phyloP scores from a whole-genome alignment of 331 rosid genomes.

The Ulmus americana region DNA sequence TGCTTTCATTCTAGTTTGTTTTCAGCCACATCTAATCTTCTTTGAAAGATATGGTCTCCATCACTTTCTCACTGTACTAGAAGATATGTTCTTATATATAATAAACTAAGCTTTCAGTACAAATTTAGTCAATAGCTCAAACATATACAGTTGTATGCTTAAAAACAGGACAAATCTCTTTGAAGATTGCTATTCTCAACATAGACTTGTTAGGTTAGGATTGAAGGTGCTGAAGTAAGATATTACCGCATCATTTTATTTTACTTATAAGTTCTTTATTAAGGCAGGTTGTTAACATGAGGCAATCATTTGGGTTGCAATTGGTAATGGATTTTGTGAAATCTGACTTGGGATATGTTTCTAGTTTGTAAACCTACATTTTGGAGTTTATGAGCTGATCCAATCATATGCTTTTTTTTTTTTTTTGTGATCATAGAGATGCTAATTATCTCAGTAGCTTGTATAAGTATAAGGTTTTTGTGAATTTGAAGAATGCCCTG shows the following conservation, averaged over 20 bases:
- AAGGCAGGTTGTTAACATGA: neutral
- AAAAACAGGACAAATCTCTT: neutral
- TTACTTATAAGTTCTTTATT: neutral
- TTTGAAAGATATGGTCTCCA: too few relatives aligned
- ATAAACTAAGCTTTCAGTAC: too few relatives aligned
- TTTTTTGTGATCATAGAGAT: neutral
- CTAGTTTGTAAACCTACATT: neutral
- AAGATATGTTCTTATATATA: too few relatives aligned
- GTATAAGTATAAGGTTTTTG: neutral
- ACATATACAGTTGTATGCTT: slow-evolving; percentile 9
- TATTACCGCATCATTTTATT: neutral
- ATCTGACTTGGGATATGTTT: neutral
- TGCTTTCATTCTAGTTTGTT: too few relatives aligned
- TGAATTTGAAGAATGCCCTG: neutral
- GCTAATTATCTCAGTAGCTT: neutral
- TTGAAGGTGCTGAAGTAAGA: neutral
- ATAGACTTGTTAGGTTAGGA: neutral
- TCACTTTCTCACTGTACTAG: too few relatives aligned
- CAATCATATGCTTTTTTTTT: neutral
- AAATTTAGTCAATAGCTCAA: slow-evolving; percentile 9
- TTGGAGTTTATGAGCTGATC: neutral
- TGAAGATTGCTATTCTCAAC: neutral
- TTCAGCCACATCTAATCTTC: too few relatives aligned
- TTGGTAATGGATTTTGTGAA: too few relatives aligned
- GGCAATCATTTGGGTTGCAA: neutral